These are phyloP conservation scores for Dryas drummondii DNA, from an alignment of 306 rosid species.

Conservation along the genomic window DNA sequence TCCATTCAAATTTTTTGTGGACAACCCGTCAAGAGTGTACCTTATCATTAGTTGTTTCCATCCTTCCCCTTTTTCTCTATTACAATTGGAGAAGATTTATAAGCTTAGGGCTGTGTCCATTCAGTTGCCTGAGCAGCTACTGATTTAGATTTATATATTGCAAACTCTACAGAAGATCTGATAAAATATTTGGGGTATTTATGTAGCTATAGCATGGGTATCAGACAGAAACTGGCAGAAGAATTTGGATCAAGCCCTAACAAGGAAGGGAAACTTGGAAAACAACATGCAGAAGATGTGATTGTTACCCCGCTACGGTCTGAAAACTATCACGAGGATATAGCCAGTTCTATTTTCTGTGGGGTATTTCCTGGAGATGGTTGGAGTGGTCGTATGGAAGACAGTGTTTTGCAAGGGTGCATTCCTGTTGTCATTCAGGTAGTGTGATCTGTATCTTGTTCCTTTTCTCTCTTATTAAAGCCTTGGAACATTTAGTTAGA, in stretches of 20 bases:
- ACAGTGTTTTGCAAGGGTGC: slow-evolving; percentile 89
- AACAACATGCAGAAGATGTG: slow-evolving; percentile 73
- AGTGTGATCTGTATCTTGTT: slow-evolving; percentile 9
- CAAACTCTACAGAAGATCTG: slow-evolving; percentile 20
- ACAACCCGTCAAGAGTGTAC: slow-evolving; percentile 4
- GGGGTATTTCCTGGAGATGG: slow-evolving; percentile 93
- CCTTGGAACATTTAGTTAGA: not conserved
- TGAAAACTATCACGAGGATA: slow-evolving; percentile 55
- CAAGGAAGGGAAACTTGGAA: slow-evolving; percentile 80
- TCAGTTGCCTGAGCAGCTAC: not conserved
- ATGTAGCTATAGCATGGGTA: slow-evolving; percentile 91
- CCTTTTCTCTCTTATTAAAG: not conserved
- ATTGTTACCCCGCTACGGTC: slow-evolving; percentile 65
- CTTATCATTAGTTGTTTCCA: slow-evolving; percentile 12
- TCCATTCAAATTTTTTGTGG: slow-evolving; percentile 4
- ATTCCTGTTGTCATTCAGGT: slow-evolving; percentile 93
- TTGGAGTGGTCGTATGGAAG: slow-evolving; percentile 98
- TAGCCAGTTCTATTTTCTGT: slow-evolving; percentile 78
- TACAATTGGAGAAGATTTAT: not conserved
- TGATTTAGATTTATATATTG: not conserved
- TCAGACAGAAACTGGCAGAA: slow-evolving; percentile 78
- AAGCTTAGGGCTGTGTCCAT: not conserved
- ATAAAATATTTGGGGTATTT: slow-evolving; percentile 12
- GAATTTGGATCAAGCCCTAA: slow-evolving; percentile 82
- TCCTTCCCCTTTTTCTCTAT: not conserved